Evolutionary conservation across 148 eudicot species (phyloP), one percentile per base, ranked within the genome.

Genomic region (Polygonum aviculare): DNA sequence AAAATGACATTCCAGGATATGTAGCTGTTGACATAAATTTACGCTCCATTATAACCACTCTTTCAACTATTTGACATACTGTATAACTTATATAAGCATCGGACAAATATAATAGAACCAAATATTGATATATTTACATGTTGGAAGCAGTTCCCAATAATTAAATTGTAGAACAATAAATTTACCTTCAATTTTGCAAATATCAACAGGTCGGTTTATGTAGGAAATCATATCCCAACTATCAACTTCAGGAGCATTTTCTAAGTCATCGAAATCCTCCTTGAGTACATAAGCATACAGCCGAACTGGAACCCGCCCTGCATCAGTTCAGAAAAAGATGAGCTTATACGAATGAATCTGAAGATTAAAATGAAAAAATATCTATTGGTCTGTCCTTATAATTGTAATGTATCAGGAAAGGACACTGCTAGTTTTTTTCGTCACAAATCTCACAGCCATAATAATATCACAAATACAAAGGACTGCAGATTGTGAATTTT

Each of bases 261-360:
- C 97, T 54, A 90, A 73, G 77, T 94, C 97, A 69, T 87, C 88
- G 82, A 94, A 79, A 63, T 82, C 88, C 47, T 86, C 87, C 21
- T 57, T 45, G 73, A 88, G 79, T 76, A 75, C 85, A 80, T 88
- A 78, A 19, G 87, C 87, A 77, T 94, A 94, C 79, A 94, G 81
- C 41, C 98, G 96, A 79, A 94, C 90, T 76, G 98, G 98, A 82
- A 92, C 81, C 80, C 90, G 86, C 67, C 92, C 98, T 94, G 93
- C 78, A 80, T 82, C 51, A 78, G 76, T 55, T 21, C 49, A 73
- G 77, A 75, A 45, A 70, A 39, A 65, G 41, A 36, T 31, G 71
- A 12, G 19, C 36, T 60, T 21, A 65, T 0, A 65, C 44, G 36
- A 65, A 65, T 65, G 12, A 3, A 65, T 65, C 21, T 14, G n/a